phyloP scores from a whole-genome alignment of 2,329 filamentous ascomycete genomes.

The Trichoderma atroviride region DNA sequence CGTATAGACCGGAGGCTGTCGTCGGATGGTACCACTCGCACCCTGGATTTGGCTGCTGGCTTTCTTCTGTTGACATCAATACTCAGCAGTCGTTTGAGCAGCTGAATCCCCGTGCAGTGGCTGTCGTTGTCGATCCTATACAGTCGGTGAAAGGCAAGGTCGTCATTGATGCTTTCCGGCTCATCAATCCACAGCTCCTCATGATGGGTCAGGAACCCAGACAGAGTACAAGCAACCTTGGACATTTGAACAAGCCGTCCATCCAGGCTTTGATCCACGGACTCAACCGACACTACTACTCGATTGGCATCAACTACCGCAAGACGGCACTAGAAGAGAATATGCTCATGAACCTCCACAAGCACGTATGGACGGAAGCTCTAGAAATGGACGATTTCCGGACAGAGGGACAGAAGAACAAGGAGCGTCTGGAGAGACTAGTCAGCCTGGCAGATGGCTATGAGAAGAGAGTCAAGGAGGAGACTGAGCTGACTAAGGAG shows the following conservation, averaged over 20 bases:
- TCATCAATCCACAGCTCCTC: constrained; percentile 96
- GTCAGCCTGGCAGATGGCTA: constrained; percentile 92
- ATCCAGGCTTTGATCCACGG: constrained; percentile 99
- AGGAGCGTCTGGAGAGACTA: constrained; percentile 83
- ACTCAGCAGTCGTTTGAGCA: constrained; percentile 99
- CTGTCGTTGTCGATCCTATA: constrained; percentile 97
- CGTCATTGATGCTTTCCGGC: constrained; percentile 97
- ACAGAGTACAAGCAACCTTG: constrained; percentile 96
- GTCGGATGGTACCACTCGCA: constrained; percentile 99
- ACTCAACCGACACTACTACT: constrained; percentile 98
- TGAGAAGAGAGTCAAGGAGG: constrained; percentile 98
- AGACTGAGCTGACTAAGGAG: constrained; percentile 95
- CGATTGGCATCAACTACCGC: constrained; percentile 96
- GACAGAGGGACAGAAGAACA: constrained; percentile 79
- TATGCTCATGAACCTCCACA: constrained; percentile 99
- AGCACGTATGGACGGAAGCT: constrained; percentile 98
- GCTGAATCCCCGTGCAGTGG: constrained; percentile 92
- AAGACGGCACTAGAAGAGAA: constrained; percentile 98
- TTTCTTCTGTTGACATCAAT: constrained; percentile 98
- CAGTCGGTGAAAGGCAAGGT: constrained; percentile 99
- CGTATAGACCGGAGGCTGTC: constrained; percentile 86
- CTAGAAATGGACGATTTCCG: constrained; percentile 96
- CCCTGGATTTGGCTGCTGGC: constrained; percentile 98
- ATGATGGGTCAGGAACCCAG: constrained; percentile 98
- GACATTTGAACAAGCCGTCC: constrained; percentile 98